A percentile compares a stretch with the other conserved stretches of the same genome.
These are phyloP conservation scores for Infundibulicybe gibba DNA, from an alignment of 768 basidiomycete genomes.

Conservation along the genomic window DNA sequence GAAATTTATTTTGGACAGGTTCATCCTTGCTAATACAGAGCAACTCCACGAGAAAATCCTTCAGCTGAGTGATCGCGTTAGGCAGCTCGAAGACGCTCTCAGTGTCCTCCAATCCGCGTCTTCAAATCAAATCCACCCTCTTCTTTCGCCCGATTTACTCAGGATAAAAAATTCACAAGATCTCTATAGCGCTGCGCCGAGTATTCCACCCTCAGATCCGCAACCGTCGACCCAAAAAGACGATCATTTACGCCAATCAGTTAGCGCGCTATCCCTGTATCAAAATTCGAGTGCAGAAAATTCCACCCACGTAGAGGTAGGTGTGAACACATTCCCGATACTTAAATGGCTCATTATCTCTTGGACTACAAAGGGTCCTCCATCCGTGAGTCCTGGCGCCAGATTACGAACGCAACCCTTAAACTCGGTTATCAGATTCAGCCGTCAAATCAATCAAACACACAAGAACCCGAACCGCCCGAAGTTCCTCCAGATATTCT, in stretches of 20 bases:
- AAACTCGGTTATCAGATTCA: neutral
- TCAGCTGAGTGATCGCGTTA: constrained; percentile 58
- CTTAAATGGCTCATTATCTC: too few relatives aligned
- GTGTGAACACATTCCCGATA: neutral
- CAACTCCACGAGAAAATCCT: constrained; percentile 63
- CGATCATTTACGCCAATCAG: constrained; percentile 14
- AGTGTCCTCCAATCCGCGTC: constrained; percentile 36
- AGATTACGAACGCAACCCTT: too few relatives aligned
- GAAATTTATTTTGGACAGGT: constrained; percentile 30
- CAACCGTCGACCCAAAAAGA: constrained; percentile 4
- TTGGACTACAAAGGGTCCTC: too few relatives aligned
- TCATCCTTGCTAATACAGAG: constrained; percentile 66
- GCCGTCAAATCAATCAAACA: neutral
- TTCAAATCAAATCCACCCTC: constrained; percentile 45
- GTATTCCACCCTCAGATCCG: constrained; percentile 1
- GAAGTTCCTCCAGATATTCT: constrained; percentile 46
- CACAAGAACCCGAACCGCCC: constrained; percentile 21
- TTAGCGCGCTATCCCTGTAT: constrained; percentile 17
- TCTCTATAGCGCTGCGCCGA: constrained; percentile 38
- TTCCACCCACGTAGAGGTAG: constrained; percentile 9
- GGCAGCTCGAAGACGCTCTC: constrained; percentile 61
- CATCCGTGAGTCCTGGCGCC: too few relatives aligned
- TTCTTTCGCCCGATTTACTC: constrained; percentile 54
- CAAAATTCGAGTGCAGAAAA: constrained; percentile 19
- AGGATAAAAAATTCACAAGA: constrained; percentile 68